A percentile compares a stretch with the other conserved stretches of the same genome.
Conservation (phyloP, 768 basidiomycete species). For the Hericium erinaceus region DNA sequence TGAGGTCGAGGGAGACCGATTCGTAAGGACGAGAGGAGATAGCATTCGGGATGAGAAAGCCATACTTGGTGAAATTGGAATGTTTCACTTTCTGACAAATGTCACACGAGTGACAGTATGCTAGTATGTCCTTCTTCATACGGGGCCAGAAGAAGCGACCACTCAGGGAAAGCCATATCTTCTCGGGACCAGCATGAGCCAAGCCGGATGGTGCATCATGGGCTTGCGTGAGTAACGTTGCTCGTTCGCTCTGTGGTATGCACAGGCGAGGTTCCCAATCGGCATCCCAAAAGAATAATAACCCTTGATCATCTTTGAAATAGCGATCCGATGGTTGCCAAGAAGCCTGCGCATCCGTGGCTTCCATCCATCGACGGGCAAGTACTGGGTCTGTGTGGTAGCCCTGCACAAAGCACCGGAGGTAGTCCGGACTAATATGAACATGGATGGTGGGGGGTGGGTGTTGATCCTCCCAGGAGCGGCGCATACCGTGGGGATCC, state of each 20-base stretch:
- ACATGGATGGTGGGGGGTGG: neutral
- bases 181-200: slow-evolving; percentile 6
- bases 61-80: neutral
- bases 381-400: neutral
- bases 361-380: neutral
- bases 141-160: neutral
- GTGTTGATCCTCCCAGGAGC: neutral
- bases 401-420: neutral
- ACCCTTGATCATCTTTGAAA: slow-evolving; percentile 8
- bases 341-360: neutral
- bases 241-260: slow-evolving; percentile 1
- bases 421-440: neutral
- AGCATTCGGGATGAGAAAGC: slow-evolving; percentile 1
- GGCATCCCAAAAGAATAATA: slow-evolving; percentile 14
- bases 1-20: slow-evolving; percentile 7
- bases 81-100: slow-evolving; percentile 11
- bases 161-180: slow-evolving; percentile 3
- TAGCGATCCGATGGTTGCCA: slow-evolving; percentile 1
- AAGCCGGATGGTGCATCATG: slow-evolving; percentile 7
- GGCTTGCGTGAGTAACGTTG: neutral
- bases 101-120: slow-evolving; percentile 5
- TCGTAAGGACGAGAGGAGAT: slow-evolving; percentile 12
- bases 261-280: slow-evolving; percentile 13
- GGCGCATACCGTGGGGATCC: too few species aligned
- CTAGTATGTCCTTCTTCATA: slow-evolving; percentile 6